Evolutionary conservation across 768 basidiomycete species (phyloP), one percentile per base, ranked within the genome.

Genomic region (Nidula microcarpa): DNA sequence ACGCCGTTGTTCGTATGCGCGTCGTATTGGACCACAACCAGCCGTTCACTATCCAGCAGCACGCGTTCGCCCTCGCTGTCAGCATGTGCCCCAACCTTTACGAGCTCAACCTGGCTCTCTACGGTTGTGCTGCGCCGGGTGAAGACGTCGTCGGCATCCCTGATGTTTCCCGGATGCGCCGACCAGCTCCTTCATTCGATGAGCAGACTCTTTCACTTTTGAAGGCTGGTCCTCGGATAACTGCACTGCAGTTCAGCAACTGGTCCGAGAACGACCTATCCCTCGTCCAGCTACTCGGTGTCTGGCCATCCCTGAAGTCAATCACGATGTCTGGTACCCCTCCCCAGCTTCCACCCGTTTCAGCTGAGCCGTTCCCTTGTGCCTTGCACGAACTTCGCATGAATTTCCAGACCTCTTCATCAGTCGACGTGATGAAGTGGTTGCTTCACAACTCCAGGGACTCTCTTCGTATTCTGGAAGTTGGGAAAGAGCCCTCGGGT

Each of bases 1-100:
- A 79, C 60, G 68, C 82, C 2, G 84, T 88, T 47, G 65, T 72
- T 33, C 73, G 74, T 11, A 69, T 90, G 64, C 74, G 73, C 23
- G 78, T 80, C 34, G 73, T 82, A 36, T 61, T 91, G 50, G 89
- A 90, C 70, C 74, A 80, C 62, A 87, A 85, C 60, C 85, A 90
- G 55, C 87, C 85, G 11, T 73, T 68, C 45, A 72, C 77, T 33
- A 74, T 89, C 44, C 71, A 75, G 48, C 78, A 80, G 52, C 69
- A 68, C 30, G 78, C 81, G 16, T 84, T 89, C 63, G 84, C 82
- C 23, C 68, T 69, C 37, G 84, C 81, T 6, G 77, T 87, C 49
- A 70, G 73, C 6, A 65, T 75, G 16, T 89, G 86, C 60, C 84
- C 85, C 16, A 80, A 82, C 56, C 68, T 90, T 16, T 68, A 72